phyloP scores from a whole-genome alignment of 345 rosid species.

The Odontarrhena argentea region DNA sequence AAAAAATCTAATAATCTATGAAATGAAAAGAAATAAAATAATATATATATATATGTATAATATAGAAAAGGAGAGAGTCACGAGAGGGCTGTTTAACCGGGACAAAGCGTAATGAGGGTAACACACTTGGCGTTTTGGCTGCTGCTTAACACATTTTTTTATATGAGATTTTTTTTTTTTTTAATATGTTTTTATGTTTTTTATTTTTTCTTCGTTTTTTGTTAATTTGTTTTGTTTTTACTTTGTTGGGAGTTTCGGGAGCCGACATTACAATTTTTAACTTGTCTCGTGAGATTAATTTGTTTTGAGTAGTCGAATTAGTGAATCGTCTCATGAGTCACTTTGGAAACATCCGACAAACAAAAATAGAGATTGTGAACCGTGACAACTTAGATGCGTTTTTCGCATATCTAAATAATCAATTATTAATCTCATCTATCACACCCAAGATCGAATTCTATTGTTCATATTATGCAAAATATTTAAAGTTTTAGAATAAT shows the following conservation, averaged over 20 bases:
- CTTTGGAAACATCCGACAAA: not conserved
- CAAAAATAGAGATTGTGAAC: not conserved
- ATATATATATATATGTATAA: too few species aligned
- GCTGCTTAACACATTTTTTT: conserved; percentile 13
- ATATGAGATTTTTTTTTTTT: conserved; percentile 9
- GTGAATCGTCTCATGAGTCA: conserved; percentile 14
- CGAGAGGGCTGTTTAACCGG: conserved; percentile 31
- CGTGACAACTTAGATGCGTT: not conserved
- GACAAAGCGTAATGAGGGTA: conserved; percentile 38
- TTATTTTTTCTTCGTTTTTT: conserved; percentile 29
- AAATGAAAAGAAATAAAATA: not conserved
- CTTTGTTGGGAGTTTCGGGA: conserved; percentile 33
- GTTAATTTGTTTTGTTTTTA: conserved; percentile 20
- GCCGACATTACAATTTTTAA: conserved; percentile 32
- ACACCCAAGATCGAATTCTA: too few species aligned
- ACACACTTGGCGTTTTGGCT: conserved; percentile 34
- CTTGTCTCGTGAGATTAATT: conserved; percentile 34
- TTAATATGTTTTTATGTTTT: conserved; percentile 2
- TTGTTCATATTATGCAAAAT: too few species aligned
- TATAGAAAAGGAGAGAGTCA: conserved; percentile 29
- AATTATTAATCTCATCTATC: not conserved
- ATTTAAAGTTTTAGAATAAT: too few species aligned
- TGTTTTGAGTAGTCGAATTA: conserved; percentile 28
- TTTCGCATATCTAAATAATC: not conserved
- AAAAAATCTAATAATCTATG: conserved; percentile 11